phyloP scores from a whole-genome alignment of 129 eudicot genomes.

The Rutidosis leptorrhynchoides region DNA sequence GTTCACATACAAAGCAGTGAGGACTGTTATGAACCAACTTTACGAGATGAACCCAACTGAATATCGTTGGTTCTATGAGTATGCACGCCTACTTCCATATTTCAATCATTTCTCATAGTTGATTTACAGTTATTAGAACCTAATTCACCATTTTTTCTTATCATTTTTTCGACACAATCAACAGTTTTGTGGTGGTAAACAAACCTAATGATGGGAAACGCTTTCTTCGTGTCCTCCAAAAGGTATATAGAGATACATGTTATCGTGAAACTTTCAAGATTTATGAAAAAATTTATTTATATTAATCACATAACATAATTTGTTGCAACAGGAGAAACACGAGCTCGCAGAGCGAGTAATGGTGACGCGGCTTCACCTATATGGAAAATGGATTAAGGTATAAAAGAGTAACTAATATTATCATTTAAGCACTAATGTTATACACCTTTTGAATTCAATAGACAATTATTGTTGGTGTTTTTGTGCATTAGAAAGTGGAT shows the following conservation, averaged over 20 bases:
- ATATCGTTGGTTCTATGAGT: conserved; percentile 92
- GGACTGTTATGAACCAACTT: conserved; percentile 90
- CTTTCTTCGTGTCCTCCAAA: conserved; percentile 74
- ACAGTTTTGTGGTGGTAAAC: conserved; percentile 67
- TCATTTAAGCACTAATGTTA: not conserved
- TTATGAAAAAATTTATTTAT: not conserved
- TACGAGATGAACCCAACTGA: conserved; percentile 96
- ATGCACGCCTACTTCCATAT: conserved; percentile 51
- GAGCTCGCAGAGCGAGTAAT: conserved; percentile 95
- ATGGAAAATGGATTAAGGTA: conserved; percentile 92
- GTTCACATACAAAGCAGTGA: conserved; percentile 97
- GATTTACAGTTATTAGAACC: conserved; percentile 4
- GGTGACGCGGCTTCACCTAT: conserved; percentile 94
- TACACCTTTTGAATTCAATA: not conserved
- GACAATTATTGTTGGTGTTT: not conserved
- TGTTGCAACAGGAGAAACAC: conserved; percentile 59
- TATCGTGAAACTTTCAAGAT: not conserved
- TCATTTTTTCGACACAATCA: not conserved
- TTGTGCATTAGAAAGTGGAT: conserved; percentile 60
- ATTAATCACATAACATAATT: not conserved
- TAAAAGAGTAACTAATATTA: conserved; percentile 4
- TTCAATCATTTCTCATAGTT: conserved; percentile 6
- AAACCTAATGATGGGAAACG: conserved; percentile 67
- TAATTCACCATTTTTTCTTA: conserved; percentile 7
- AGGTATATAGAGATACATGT: conserved; percentile 54